Evolutionary conservation across 176 grass and related monocot species (phyloP).

Genomic region (Puccinellia tenuiflora): DNA sequence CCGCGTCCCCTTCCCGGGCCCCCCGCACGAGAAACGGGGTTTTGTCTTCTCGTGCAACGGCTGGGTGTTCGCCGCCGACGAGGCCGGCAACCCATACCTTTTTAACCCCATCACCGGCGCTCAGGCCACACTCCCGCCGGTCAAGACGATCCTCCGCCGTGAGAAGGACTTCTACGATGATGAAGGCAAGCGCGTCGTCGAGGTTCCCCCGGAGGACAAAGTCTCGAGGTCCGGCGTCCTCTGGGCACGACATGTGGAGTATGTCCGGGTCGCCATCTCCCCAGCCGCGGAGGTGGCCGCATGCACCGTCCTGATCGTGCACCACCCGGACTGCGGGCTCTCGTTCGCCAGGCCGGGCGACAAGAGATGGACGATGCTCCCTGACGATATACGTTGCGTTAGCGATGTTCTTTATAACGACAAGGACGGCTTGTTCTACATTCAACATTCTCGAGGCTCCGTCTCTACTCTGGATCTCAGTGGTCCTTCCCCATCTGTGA

Average conservation of each 20-base stretch:
- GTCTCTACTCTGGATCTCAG: neutral
- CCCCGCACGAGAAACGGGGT: neutral
- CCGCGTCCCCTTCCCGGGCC: neutral
- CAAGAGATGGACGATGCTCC: neutral
- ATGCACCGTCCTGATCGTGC: neutral
- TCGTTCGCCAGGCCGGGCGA: neutral
- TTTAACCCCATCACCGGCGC: neutral
- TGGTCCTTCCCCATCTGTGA: neutral
- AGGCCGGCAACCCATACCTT: neutral
- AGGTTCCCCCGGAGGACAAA: neutral
- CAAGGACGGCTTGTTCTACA: neutral
- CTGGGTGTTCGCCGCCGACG: neutral
- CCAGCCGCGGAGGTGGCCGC: neutral
- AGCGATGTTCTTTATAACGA: neutral
- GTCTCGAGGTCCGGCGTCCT: neutral
- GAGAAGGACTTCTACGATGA: neutral
- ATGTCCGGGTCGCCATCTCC: neutral
- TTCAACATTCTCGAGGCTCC: neutral
- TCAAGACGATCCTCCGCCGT: neutral
- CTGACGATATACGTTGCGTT: neutral
- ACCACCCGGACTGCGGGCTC: neutral
- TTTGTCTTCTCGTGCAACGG: neutral
- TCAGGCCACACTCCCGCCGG: neutral
- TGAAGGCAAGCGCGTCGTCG: neutral
- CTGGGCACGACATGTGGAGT: neutral